Evolutionary conservation across 768 basidiomycete genomes (phyloP), one percentile per base, ranked within the genome.

Genomic region (Rubroboletus satanas): DNA sequence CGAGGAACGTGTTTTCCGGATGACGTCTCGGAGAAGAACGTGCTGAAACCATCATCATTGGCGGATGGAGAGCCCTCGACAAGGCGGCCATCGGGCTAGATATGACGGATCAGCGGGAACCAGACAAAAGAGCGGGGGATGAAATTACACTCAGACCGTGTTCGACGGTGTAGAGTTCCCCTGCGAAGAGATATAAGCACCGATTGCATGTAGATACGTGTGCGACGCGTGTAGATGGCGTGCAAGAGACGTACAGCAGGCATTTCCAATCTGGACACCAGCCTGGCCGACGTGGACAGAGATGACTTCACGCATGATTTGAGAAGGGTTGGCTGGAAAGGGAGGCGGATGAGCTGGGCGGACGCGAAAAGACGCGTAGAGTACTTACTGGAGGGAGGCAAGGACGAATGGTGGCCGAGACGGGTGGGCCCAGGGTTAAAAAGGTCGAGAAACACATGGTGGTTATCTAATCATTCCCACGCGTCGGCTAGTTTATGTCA

Each of bases 271-370:
- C 80, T 93, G 91, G 66, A 91, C 88, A 85, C 93, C 94, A 70
- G 96, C 97, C 80, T 99, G 97, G 69, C 96, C 96, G 72, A 98
- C 95, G 77, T 98, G 93, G 71, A 98, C 82, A 64, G 93, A 96
- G 80, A 97, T 96, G 75, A 98, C 94, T 88, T 92, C 90, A 81
- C 90, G 88, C 90, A 92, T 92, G 74, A 67, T 78, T 65, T 62
- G 51, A 52, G 51, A 37, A 18, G 39, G 29, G 32, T 55, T 61
- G 49, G 51, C 63, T 65, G 26, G 5, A 33, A 4, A 45, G 21
- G 36, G 23, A 2, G 3, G 33, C 1, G 42, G 47, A 21, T 57
- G 51, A 61, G 49, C 12, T 18, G 51, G 56, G 21, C 3, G 43
- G 53, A 59, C 68, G 58, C 71, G 70, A 49, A 26, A 57, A 57